Evolutionary conservation across 805 yeast genomes (phyloP).

Genomic region (Clavispora fructus): DNA sequence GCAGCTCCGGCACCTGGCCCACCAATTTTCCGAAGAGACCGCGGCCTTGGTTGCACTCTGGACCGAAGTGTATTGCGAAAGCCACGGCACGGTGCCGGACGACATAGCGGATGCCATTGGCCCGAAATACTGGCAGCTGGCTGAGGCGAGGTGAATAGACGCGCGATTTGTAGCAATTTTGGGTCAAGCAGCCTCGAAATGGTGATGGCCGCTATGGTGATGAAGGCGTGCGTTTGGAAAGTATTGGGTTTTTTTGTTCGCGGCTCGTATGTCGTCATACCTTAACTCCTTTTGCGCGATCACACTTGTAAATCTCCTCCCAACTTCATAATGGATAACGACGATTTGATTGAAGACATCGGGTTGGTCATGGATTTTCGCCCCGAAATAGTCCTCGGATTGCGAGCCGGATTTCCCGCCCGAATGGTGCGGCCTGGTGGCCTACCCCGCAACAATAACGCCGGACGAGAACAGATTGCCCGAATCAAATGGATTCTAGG

Average conservation of each 20-base stretch:
- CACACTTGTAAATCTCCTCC: too few species aligned
- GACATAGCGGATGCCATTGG: neutral
- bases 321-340: neutral
- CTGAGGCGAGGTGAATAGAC: neutral
- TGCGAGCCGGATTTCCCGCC: neutral
- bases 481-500: constrained; percentile 5
- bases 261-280: too few species aligned
- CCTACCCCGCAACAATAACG: neutral
- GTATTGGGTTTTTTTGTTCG: too few species aligned
- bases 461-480: neutral
- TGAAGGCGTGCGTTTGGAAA: too few species aligned
- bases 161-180: too few species aligned
- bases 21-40: neutral
- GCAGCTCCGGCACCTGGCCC: neutral
- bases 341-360: neutral
- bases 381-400: neutral
- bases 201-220: too few species aligned
- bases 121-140: neutral
- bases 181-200: too few species aligned
- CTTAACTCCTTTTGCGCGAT: too few species aligned
- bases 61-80: constrained; percentile 3
- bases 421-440: too few species aligned
- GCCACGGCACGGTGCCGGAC: constrained; percentile 4
- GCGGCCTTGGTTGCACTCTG: constrained; percentile 2
- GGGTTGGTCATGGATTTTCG: neutral